phyloP scores from a whole-genome alignment of 1,284 basidiomycete species.

The Ustilago tritici region DNA sequence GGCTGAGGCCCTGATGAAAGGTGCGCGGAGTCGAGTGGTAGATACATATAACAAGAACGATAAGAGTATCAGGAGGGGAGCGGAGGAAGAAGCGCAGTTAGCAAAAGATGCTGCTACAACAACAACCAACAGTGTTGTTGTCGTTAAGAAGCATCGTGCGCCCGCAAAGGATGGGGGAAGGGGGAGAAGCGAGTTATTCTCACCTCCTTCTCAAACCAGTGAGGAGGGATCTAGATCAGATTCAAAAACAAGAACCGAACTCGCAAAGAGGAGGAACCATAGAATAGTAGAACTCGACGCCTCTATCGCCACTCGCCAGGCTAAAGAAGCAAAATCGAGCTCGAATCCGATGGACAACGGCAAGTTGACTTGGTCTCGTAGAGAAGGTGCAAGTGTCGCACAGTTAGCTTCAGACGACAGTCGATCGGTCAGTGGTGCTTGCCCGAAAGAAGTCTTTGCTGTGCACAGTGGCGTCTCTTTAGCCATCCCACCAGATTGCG shows the following conservation, averaged over 20 bases:
- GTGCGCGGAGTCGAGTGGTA: not conserved
- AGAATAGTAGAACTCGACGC: conserved; percentile 46
- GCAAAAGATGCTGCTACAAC: conserved; percentile 28
- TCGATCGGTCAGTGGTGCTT: not conserved
- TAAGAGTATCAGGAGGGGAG: not conserved
- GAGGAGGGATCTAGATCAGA: conserved; percentile 13
- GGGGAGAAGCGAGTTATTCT: conserved; percentile 17
- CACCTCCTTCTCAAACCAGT: not conserved
- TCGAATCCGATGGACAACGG: conserved; percentile 1
- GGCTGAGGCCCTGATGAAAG: conserved; percentile 4
- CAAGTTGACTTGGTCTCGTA: conserved; percentile 9
- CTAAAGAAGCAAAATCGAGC: not conserved
- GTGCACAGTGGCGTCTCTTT: conserved; percentile 17
- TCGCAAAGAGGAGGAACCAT: conserved; percentile 29
- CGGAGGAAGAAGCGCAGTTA: conserved; percentile 36
- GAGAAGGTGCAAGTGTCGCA: conserved; percentile 17
- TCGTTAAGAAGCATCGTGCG: conserved; percentile 35
- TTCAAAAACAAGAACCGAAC: conserved; percentile 5
- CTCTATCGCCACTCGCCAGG: not conserved
- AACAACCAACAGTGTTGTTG: conserved; percentile 14
- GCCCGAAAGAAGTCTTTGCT: not conserved
- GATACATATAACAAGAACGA: not conserved
- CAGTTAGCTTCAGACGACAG: conserved; percentile 11
- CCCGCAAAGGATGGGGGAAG: conserved; percentile 2
- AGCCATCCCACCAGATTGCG: conserved; percentile 14